Base-by-base conservation (phyloP, 2,329 filamentous ascomycete species). In the Alternaria consortialis region DNA sequence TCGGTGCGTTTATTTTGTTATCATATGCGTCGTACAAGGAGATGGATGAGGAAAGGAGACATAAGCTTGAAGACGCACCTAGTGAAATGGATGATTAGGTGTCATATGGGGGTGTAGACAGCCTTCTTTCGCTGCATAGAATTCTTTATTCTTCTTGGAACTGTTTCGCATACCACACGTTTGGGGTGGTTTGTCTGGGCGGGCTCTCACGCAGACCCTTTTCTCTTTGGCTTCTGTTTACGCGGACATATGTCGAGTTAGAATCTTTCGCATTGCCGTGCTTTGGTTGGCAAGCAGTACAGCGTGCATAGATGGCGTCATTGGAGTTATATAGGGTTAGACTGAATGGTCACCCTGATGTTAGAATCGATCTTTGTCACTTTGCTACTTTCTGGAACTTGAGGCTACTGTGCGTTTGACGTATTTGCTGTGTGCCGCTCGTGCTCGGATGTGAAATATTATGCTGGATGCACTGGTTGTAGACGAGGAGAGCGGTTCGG, bases 11-110 rank as follows among this genome's bases (percentile, higher is more conserved):
- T 76, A 78, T 89, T n/a, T 84, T 97, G 73, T 79, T 99, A 44
- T 93, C 89, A 72, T 97, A 90, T 88, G 95, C 93, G 67, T 97
- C 94, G 0, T 99, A 94, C 80, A 87, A 90, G 52, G 95, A 99
- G 82, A 94, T 98, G 90, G 87, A 89, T 46, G 93, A 97, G 78
- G 92, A 97, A 68, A 86, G 89, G 70, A 84, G 85, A 65, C 89
- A 88, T 73, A 88, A 84, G 63, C 64, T 79, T 4, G 76, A 77
- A 25, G 79, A 81, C 44, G 75, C 75, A 44, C 81, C 81, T 53
- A 81, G 78, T 34, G 82, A 84, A 62, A 63, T 79, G 25, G 82
- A 83, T 20, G 80, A 82, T 31, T 77, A 73, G 58, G 53, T 25
- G 31, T 9, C 17, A 25, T 42, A 11, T 23, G 20, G 39, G 39